Percentiles rank a stretch among this genome's conserved stretches.
Conservation (phyloP, 2,329 filamentous ascomycete genomes). For the Coleophoma cylindrospora region DNA sequence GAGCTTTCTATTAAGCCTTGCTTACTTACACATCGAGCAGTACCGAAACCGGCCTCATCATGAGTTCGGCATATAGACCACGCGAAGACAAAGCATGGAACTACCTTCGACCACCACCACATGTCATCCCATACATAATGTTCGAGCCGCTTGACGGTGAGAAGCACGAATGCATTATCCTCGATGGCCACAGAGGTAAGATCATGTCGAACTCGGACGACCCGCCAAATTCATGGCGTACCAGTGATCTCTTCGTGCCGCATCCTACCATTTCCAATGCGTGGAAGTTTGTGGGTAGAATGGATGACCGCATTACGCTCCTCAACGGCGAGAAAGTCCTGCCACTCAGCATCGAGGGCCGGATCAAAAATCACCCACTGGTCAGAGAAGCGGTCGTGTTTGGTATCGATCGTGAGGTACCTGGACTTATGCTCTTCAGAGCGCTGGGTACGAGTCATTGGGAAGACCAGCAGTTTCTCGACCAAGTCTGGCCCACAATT, state of each 20-base stretch:
- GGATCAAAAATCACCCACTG: slow-evolving; percentile 43
- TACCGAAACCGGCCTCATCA: slow-evolving; percentile 56
- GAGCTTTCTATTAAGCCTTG: not conserved
- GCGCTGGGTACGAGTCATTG: slow-evolving; percentile 35
- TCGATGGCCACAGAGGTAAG: slow-evolving; percentile 33
- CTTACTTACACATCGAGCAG: slow-evolving; percentile 7
- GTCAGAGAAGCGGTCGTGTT: slow-evolving; percentile 55
- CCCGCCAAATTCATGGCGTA: slow-evolving; percentile 37
- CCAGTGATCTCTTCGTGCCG: slow-evolving; percentile 36
- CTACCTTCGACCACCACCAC: slow-evolving; percentile 38
- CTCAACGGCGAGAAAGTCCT: slow-evolving; percentile 44
- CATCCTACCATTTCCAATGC: slow-evolving; percentile 34
- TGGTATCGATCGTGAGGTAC: slow-evolving; percentile 45
- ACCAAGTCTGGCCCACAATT: slow-evolving; percentile 44
- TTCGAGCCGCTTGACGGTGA: slow-evolving; percentile 23
- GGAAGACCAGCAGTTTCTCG: slow-evolving; percentile 38
- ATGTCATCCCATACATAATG: slow-evolving; percentile 9
- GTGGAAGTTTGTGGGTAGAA: slow-evolving; percentile 40
- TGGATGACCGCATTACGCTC: slow-evolving; percentile 40
- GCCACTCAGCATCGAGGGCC: slow-evolving; percentile 43
- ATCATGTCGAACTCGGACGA: slow-evolving; percentile 34
- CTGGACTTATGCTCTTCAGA: slow-evolving; percentile 48
- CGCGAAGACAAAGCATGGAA: slow-evolving; percentile 54
- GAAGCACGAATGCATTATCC: slow-evolving; percentile 25
- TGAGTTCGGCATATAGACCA: slow-evolving; percentile 48